Evolutionary conservation across 345 rosid genomes (phyloP), one percentile per base, ranked within the genome.

Genomic region (Pistacia atlantica): DNA sequence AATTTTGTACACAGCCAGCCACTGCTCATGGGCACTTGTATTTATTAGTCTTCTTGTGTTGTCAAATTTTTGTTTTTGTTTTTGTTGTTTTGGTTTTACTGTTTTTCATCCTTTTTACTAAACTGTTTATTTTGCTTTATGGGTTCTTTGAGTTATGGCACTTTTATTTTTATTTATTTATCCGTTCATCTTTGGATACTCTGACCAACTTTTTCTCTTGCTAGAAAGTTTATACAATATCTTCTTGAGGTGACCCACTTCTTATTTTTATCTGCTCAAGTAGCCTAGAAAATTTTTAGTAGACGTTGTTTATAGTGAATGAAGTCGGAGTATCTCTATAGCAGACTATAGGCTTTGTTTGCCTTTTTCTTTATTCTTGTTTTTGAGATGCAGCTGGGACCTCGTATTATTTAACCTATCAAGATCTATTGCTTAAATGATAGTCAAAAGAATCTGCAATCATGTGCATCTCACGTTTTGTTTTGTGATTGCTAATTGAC

Each of bases 121-220:
- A 28, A 33, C 18, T 16, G 11, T 55, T 48, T 9, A 6, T 74
- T 73, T 16, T 77, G 22, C 16, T 55, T 75, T 74, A 16, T 77
- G 78, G 74, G 69, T 5, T 12, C 38, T 28, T n/a, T 17, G 65
- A 37, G n/a, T 18, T 33, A 25, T 9, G 51, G 46, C 7, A 10
- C 31, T 54, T 60, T 62, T 38, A 42, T 5, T 42, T 31, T 42
- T 7, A 42, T 42, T 42, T 58, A 71, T 69, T 61, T 48, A 17
- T 70, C 11, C 46, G 65, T 71, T 14, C 31, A 48, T 58, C 75
- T 69, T 84, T 84, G 86, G 85, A 84, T 79, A 7, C 86, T 77
- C 85, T 84, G 85, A 69, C 82, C 60, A 46, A 22, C 77, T 71
- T 80, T 83, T 22, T 33, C 38, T 13, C 56, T 57, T 22, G 58